Percentiles rank a stretch among this genome's conserved stretches.
phyloP scores from a whole-genome alignment of 345 rosid genomes.

The Salix viminalis region DNA sequence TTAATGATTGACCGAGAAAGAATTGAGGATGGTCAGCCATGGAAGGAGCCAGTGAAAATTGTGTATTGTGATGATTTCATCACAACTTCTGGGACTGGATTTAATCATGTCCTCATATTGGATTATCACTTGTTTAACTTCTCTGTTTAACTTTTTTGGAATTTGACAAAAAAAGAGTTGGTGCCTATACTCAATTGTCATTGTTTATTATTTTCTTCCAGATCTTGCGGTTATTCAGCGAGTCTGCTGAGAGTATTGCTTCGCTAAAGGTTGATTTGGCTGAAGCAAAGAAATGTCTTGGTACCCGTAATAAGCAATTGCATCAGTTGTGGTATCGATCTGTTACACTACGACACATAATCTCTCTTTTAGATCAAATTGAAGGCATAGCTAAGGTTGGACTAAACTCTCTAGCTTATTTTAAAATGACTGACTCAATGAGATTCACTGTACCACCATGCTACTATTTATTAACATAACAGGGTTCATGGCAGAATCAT shows the following conservation, averaged over 20 bases:
- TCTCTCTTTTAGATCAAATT: constrained; percentile 86
- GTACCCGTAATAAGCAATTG: constrained; percentile 85
- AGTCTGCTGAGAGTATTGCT: constrained; percentile 72
- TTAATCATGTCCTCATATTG: neutral
- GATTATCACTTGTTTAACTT: neutral
- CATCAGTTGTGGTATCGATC: constrained; percentile 99
- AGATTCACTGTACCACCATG: neutral
- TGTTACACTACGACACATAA: constrained; percentile 94
- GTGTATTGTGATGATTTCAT: neutral
- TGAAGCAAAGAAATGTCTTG: constrained; percentile 81
- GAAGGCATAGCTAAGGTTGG: constrained; percentile 98
- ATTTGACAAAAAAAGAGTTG: constrained; percentile 6
- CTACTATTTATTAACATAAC: neutral
- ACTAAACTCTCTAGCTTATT: constrained; percentile 3
- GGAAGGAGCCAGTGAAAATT: neutral
- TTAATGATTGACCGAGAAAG: neutral
- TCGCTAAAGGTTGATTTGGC: constrained; percentile 80
- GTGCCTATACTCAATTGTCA: neutral
- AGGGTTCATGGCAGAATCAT: neutral
- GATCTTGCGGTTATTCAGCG: constrained; percentile 94
- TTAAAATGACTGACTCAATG: neutral
- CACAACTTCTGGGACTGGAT: neutral
- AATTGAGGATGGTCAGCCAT: neutral
- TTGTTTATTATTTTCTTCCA: constrained; percentile 28
- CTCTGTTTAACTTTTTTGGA: neutral